Evolutionary conservation across 164 flowering plant genomes (phyloP), one percentile per base, ranked within the genome.

Genomic region (grape (Vitis vinifera)): DNA sequence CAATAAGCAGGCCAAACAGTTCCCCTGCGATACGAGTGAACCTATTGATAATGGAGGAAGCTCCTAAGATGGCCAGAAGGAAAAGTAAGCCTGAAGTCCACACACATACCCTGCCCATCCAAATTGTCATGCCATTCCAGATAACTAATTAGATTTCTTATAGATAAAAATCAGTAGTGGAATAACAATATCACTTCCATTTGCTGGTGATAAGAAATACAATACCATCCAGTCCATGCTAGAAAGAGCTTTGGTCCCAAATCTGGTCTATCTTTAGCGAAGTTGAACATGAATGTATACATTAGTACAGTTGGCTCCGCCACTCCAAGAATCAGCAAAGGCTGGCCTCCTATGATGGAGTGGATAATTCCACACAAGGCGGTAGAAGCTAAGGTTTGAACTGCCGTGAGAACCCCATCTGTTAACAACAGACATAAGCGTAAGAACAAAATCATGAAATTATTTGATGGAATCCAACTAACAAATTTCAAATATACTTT

Each of bases 221-320:
- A 9, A 10, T 70, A 80, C 82, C 81, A 79, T 62, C 74, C 85
- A 75, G 79, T 74, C 85, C 85, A 82, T 3, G 82, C 85, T 30
- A 82, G 66, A 62, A 77, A 82, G 67, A 82, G 79, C 63, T 75
- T 59, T 17, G 75, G 62, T 51, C 85, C 85, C 80, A 82, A 75
- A 65, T 79, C 85, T 10, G 79, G 77, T 69, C 80, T 77, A 48
- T 57, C 68, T 68, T 79, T 79, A 8, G 79, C 80, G 27, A 82
- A 82, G 17, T 82, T 82, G 69, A 69, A 82, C 81, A 82, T 69
- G 55, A 75, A 82, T 7, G 81, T 79, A 65, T 82, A 82, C 85
- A 82, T 82, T 27, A 82, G 79, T 14, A 79, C 85, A 49, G 85
- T 82, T 65, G 85, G 85, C 65, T 82, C 85, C 37, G 85, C 85